A percentile compares a stretch with the other conserved stretches of the same genome.
Conservation (phyloP, 1,284 basidiomycete genomes). For the Apiotrichum siamense region DNA sequence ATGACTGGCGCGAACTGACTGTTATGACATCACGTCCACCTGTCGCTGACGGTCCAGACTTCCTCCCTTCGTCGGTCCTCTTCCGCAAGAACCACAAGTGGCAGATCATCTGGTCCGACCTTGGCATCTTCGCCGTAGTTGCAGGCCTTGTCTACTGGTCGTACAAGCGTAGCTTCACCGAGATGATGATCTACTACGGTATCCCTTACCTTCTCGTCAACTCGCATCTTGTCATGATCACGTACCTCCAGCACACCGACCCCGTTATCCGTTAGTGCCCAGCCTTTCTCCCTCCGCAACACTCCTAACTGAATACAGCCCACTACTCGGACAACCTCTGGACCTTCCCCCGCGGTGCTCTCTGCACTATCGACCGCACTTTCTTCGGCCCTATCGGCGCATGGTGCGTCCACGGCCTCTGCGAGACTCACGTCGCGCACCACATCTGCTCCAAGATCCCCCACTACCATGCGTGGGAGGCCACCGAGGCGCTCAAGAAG, state of each 20-base stretch:
- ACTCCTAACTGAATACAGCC: not conserved
- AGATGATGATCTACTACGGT: conserved; percentile 75
- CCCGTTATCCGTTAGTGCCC: conserved; percentile 55
- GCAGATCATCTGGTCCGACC: conserved; percentile 76
- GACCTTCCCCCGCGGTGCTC: conserved; percentile 93
- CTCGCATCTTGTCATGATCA: conserved; percentile 83
- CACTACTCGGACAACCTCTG: conserved; percentile 88
- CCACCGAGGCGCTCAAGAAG: conserved; percentile 76
- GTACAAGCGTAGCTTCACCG: conserved; percentile 63
- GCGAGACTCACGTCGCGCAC: conserved; percentile 87
- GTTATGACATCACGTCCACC: too few species aligned
- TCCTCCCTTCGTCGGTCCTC: conserved; percentile 71
- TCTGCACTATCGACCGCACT: conserved; percentile 84
- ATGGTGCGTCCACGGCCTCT: conserved; percentile 74
- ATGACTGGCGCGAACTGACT: too few species aligned
- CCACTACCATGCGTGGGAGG: conserved; percentile 79
- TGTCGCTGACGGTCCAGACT: conserved; percentile 45
- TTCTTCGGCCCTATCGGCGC: conserved; percentile 72
- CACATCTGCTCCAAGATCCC: conserved; percentile 91
- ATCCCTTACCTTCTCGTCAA: conserved; percentile 86
- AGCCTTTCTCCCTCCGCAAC: not conserved
- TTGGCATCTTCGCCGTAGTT: conserved; percentile 73
- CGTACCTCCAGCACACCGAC: conserved; percentile 97
- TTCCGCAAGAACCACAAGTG: conserved; percentile 74
- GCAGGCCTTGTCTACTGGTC: conserved; percentile 57